Percentiles rank a stretch among this genome's conserved stretches.
Conservation (phyloP, 164 flowering plant species). For the Akebia trifoliata region DNA sequence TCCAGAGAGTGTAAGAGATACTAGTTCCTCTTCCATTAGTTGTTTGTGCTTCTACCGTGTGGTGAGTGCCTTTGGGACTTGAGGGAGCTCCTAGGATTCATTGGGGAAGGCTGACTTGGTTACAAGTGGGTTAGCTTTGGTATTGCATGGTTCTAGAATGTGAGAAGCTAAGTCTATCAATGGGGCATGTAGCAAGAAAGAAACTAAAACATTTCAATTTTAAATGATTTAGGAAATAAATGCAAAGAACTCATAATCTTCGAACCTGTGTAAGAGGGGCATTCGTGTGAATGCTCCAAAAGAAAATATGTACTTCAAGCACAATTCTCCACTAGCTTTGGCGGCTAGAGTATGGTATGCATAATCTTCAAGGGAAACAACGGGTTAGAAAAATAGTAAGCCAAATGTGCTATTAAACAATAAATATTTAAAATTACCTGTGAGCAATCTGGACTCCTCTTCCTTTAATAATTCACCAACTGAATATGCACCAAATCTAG, state of each 20-base stretch:
- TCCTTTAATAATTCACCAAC: slow-evolving; percentile 42
- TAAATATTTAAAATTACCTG: slow-evolving; percentile 40
- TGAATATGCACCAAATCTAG: slow-evolving; percentile 59
- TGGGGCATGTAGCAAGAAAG: too few species aligned
- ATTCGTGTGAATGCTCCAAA: slow-evolving; percentile 89
- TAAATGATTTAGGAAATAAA: neutral
- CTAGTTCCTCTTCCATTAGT: too few species aligned
- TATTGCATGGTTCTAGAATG: too few species aligned
- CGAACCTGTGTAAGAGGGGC: slow-evolving; percentile 75
- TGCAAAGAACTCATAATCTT: slow-evolving; percentile 4
- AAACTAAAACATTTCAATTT: neutral
- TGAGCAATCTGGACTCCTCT: slow-evolving; percentile 59
- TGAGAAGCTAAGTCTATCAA: too few species aligned
- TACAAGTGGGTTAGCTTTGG: too few species aligned
- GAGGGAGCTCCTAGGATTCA: too few species aligned
- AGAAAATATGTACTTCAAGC: slow-evolving; percentile 85
- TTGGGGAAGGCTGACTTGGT: too few species aligned
- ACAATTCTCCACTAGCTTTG: slow-evolving; percentile 94
- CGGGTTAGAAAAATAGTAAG: slow-evolving; percentile 12
- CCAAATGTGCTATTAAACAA: neutral
- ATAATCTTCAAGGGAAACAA: slow-evolving; percentile 48
- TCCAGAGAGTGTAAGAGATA: too few species aligned
- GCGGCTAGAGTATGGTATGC: slow-evolving; percentile 87
- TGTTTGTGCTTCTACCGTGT: too few species aligned
- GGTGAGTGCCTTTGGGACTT: too few species aligned